A percentile compares a stretch with the other conserved stretches of the same genome.
These are phyloP conservation scores for Beauveria brongniartii DNA, from an alignment of 2,329 filamentous ascomycete genomes.

Conservation along the genomic window DNA sequence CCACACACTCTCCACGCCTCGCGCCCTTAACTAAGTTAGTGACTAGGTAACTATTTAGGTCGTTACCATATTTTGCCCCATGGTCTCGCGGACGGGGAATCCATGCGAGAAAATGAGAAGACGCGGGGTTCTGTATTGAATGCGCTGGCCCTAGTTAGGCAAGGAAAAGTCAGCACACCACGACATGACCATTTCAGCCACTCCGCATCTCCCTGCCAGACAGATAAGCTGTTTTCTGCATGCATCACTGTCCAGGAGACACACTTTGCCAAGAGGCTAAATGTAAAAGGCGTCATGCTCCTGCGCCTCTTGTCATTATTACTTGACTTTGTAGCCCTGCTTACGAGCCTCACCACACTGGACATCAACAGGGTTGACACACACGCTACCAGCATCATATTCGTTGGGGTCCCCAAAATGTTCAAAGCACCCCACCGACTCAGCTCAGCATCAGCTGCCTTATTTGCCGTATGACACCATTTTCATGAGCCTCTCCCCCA, in stretches of 20 bases:
- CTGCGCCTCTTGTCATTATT: not conserved
- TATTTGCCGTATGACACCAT: too few relatives aligned
- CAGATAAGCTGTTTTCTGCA: not conserved
- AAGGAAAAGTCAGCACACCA: not conserved
- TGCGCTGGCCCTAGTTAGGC: not conserved
- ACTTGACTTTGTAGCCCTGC: not conserved
- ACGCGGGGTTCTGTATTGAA: too few relatives aligned
- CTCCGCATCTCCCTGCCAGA: not conserved
- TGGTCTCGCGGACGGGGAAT: not conserved
- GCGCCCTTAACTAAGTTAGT: too few relatives aligned
- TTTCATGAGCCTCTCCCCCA: not conserved
- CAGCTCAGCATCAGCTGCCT: too few relatives aligned
- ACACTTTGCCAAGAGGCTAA: not conserved
- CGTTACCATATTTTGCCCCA: not conserved
- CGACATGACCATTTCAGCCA: not conserved
- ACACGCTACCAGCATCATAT: not conserved
- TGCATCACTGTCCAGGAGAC: not conserved
- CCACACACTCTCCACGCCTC: not conserved
- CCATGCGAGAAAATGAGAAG: not conserved
- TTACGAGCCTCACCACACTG: not conserved
- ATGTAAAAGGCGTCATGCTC: not conserved
- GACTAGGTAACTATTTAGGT: too few relatives aligned
- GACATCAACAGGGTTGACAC: not conserved
- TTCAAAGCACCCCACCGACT: not conserved
- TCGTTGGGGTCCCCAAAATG: not conserved